Percentiles rank a stretch among this genome's conserved stretches.
phyloP scores from a whole-genome alignment of 2,329 filamentous ascomycete species.

The Aspergillus versicolor region DNA sequence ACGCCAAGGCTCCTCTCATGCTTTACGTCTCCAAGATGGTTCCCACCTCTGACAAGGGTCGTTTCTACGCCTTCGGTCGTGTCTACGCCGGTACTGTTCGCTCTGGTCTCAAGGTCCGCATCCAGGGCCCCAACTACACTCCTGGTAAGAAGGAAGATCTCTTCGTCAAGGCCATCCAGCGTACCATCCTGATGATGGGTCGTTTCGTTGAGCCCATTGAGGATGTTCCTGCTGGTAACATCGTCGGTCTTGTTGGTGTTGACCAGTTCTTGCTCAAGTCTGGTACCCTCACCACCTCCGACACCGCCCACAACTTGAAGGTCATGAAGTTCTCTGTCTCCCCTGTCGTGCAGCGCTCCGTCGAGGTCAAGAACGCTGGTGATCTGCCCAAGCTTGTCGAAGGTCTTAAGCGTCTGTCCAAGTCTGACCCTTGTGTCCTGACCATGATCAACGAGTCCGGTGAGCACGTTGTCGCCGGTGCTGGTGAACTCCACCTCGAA shows the following conservation, averaged over 20 bases:
- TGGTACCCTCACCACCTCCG: constrained; percentile 95
- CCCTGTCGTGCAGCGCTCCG: constrained; percentile 95
- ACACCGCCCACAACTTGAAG: constrained; percentile 99
- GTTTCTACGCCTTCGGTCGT: constrained; percentile 99
- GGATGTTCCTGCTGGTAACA: constrained; percentile 99
- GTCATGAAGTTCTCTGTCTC: constrained; percentile 99
- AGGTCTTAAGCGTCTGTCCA: constrained; percentile 99
- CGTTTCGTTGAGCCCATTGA: constrained; percentile 98
- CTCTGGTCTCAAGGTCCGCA: constrained; percentile 99
- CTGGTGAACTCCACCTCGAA: constrained; percentile 98
- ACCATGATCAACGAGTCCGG: constrained; percentile 85
- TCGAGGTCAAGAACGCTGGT: constrained; percentile 99
- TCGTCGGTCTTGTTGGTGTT: constrained; percentile 98
- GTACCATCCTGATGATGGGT: constrained; percentile 99
- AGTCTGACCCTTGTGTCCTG: constrained; percentile 98
- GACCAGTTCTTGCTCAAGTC: constrained; percentile 99
- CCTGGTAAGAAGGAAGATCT: constrained; percentile 99
- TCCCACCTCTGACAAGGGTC: constrained; percentile 98
- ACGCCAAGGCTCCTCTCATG: constrained; percentile 98
- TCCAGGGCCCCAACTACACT: constrained; percentile 98
- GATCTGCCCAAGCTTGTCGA: constrained; percentile 99
- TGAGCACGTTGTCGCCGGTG: constrained; percentile 98
- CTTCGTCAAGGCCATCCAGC: constrained; percentile 99
- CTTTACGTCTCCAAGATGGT: constrained; percentile 99
- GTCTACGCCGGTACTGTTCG: constrained; percentile 98